phyloP scores from a whole-genome alignment of 192 early-diverging fungal species.

The Irineochytrium annulatum region DNA sequence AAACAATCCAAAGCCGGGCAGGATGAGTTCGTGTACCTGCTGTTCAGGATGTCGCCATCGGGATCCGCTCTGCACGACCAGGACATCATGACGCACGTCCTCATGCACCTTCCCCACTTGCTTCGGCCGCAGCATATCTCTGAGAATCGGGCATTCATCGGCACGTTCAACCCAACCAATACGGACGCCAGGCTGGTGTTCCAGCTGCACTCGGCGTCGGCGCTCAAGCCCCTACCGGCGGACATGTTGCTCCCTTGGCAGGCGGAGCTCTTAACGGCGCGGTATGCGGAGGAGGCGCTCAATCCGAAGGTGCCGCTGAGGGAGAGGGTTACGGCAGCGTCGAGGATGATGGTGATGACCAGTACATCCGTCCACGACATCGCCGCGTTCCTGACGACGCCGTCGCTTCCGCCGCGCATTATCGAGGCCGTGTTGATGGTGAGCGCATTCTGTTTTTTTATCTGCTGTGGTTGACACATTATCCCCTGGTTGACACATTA shows the following conservation, averaged over 20 bases:
- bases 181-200: neutral
- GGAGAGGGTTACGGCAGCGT: conserved; percentile 6
- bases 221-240: conserved; percentile 3
- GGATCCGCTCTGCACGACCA: conserved; percentile 4
- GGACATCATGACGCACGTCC: neutral
- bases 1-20: neutral
- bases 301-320: conserved; percentile 7
- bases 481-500: neutral
- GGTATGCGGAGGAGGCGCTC: conserved; percentile 1
- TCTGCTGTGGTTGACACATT: neutral
- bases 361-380: conserved; percentile 1
- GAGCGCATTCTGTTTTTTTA: neutral
- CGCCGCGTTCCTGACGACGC: conserved; percentile 4
- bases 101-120: neutral
- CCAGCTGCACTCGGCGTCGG: neutral
- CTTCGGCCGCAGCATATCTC: neutral
- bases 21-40: neutral
- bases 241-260: conserved; percentile 6
- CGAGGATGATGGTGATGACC: conserved; percentile 8
- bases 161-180: conserved; percentile 4
- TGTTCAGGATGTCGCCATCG: neutral
- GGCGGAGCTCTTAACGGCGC: neutral
- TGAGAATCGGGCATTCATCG: neutral
- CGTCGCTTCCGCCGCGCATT: conserved; percentile 5
- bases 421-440: conserved; percentile 23